Conservation (phyloP, 2,329 filamentous ascomycete species). For the Phyllosticta ampelicida region DNA sequence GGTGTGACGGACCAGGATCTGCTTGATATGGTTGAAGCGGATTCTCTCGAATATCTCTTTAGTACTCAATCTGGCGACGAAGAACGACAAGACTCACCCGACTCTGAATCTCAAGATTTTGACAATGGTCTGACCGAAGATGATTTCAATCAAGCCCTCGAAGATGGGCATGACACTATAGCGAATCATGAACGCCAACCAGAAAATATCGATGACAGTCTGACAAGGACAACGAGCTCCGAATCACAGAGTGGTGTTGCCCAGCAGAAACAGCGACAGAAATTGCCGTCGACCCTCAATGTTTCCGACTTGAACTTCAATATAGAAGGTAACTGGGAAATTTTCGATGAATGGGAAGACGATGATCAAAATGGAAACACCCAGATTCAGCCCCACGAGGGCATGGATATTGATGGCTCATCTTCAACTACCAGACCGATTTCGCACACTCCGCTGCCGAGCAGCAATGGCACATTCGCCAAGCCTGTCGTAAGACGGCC, state of each 20-base stretch:
- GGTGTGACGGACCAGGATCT: background rate
- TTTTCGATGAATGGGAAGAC: background rate
- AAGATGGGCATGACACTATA: background rate
- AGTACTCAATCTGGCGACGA: background rate
- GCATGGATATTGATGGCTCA: background rate
- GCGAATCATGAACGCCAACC: background rate
- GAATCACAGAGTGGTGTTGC: background rate
- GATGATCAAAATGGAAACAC: background rate
- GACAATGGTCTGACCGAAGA: background rate
- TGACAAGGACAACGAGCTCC: background rate
- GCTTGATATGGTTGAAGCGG: background rate
- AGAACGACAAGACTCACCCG: background rate
- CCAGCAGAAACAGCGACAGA: background rate
- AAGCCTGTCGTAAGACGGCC: constrained; percentile 40
- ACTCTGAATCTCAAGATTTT: background rate
- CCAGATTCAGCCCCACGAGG: background rate
- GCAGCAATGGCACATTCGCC: background rate
- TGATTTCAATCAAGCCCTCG: background rate
- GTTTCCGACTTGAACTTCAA: background rate
- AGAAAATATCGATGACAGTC: background rate
- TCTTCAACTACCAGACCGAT: background rate
- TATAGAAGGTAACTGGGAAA: background rate
- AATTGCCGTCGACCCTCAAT: background rate
- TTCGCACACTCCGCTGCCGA: background rate
- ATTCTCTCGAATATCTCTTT: background rate